A percentile compares a stretch with the other conserved stretches of the same genome.
phyloP scores from a whole-genome alignment of 2,329 filamentous ascomycete species.

The Coleophoma eucalyptorum region DNA sequence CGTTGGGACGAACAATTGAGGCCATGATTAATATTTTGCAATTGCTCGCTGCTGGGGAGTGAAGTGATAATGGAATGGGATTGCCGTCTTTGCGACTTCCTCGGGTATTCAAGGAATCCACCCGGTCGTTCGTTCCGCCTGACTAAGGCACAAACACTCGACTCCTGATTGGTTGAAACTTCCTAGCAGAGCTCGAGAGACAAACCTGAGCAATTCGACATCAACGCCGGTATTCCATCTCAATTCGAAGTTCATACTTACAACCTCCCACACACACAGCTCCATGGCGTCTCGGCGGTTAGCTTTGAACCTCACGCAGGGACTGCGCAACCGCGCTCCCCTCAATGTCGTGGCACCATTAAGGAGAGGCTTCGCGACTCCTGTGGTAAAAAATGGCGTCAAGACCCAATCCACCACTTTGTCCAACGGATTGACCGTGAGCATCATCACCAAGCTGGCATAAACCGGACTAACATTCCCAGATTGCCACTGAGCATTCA shows the following conservation, averaged over 20 bases:
- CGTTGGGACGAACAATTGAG: conserved; percentile 43
- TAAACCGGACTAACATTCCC: conserved; percentile 26
- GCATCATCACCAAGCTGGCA: conserved; percentile 19
- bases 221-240: conserved; percentile 13
- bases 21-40: conserved; percentile 38
- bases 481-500: conserved; percentile 98
- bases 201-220: conserved; percentile 16
- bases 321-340: conserved; percentile 82
- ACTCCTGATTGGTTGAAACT: conserved; percentile 14
- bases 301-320: conserved; percentile 89
- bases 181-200: conserved; percentile 13
- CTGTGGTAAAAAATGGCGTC: conserved; percentile 62
- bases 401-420: conserved; percentile 96
- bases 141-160: background rate
- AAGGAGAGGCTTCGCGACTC: conserved; percentile 86
- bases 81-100: conserved; percentile 6
- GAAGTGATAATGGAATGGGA: conserved; percentile 4
- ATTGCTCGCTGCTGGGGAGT: conserved; percentile 7
- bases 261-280: conserved; percentile 17
- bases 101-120: conserved; percentile 9
- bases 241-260: conserved; percentile 15
- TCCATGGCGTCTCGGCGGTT: conserved; percentile 94
- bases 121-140: background rate
- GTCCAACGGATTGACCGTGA: conserved; percentile 94
- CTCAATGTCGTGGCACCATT: conserved; percentile 74